These are phyloP conservation scores for Micractinium sp. DNA, from an alignment of 139 green algal genomes.

Conservation along the genomic window DNA sequence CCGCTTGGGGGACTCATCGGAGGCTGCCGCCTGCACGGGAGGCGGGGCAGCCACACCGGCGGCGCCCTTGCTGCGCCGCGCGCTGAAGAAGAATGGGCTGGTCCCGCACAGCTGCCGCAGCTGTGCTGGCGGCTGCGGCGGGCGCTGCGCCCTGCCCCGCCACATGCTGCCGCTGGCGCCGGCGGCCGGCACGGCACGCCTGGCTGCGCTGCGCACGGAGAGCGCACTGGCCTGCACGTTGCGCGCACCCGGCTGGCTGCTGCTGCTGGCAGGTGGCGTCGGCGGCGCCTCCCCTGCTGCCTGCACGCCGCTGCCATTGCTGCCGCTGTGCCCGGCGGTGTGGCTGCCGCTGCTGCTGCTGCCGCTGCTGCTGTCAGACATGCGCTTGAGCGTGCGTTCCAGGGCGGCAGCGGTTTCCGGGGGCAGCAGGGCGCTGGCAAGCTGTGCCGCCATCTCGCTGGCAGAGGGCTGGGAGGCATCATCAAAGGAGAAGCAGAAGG, in stretches of 20 bases:
- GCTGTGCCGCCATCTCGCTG: neutral
- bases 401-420: neutral
- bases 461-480: neutral
- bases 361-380: neutral
- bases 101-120: no score
- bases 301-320: neutral
- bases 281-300: neutral
- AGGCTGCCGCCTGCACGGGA: neutral
- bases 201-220: no score
- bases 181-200: neutral
- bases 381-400: neutral
- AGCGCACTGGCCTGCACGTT: no score
- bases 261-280: neutral
- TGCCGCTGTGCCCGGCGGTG: neutral
- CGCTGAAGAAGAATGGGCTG: no score
- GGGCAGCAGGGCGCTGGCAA: neutral
- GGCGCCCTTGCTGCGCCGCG: no score
- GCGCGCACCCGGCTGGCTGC: no score
- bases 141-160: conserved; percentile 49
- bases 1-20: neutral
- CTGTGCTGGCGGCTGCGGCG: neutral
- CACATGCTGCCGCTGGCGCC: conserved; percentile 17
- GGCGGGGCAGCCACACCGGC: neutral
- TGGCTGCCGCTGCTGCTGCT: neutral
- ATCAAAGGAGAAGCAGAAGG: neutral